phyloP scores from a whole-genome alignment of 164 flowering plant species.

The Liriodendron chinense region DNA sequence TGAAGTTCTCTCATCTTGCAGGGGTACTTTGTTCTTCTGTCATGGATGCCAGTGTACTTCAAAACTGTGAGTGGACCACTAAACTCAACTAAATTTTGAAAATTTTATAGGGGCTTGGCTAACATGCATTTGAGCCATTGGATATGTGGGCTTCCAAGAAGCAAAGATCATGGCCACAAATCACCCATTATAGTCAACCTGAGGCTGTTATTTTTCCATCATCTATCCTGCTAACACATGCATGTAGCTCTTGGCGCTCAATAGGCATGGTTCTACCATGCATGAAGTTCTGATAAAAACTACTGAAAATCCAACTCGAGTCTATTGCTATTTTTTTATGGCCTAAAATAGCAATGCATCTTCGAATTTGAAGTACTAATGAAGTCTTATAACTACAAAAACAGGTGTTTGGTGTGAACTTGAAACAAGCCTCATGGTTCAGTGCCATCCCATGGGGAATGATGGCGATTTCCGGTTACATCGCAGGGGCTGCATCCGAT shows the following conservation, averaged over 20 bases:
- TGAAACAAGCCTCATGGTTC: conserved; percentile 98
- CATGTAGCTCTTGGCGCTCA: neutral
- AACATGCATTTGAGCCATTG: neutral
- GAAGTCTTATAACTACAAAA: too few species aligned
- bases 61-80: conserved; percentile 63
- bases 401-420: conserved; percentile 83
- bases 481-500: conserved; percentile 77
- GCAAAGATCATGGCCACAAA: too few species aligned
- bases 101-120: neutral
- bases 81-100: neutral
- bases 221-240: neutral
- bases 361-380: neutral
- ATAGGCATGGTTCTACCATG: neutral
- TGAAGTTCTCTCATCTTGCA: conserved; percentile 24
- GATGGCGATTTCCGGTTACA: conserved; percentile 87
- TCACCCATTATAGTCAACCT: too few species aligned
- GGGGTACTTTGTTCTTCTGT: conserved; percentile 97
- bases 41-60: conserved; percentile 99
- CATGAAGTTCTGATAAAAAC: neutral
- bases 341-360: neutral
- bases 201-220: too few species aligned
- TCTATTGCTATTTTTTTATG: too few species aligned
- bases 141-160: too few species aligned
- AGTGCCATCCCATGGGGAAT: conserved; percentile 97
- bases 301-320: neutral